Evolutionary conservation across 2,329 filamentous ascomycete genomes (phyloP).

Genomic region (Fusarium miscanthi): DNA sequence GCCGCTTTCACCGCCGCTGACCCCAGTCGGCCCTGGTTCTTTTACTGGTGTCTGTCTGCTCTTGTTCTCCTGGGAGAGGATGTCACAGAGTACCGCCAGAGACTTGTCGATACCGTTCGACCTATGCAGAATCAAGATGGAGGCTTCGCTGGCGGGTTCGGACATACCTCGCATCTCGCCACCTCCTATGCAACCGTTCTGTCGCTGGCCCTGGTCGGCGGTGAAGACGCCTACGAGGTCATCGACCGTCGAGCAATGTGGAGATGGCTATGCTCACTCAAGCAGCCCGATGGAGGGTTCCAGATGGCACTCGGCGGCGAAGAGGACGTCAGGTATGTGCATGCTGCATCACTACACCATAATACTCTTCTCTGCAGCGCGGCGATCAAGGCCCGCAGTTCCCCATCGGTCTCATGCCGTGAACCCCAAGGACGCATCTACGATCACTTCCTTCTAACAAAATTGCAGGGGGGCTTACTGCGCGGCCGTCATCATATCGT

Average conservation of each 20-base stretch:
- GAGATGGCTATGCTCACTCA: slow-evolving; percentile 88
- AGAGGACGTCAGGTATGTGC: slow-evolving; percentile 83
- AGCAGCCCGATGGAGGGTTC: slow-evolving; percentile 91
- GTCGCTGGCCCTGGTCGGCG: slow-evolving; percentile 81
- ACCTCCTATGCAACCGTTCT: slow-evolving; percentile 88
- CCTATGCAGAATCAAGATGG: slow-evolving; percentile 85
- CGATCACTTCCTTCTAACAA: slow-evolving; percentile 18
- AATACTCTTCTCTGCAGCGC: slow-evolving; percentile 5
- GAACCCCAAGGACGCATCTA: slow-evolving; percentile 3
- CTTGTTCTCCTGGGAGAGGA: slow-evolving; percentile 83
- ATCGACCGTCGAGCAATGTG: slow-evolving; percentile 89
- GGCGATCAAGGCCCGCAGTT: slow-evolving; percentile 30
- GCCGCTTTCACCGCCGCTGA: slow-evolving; percentile 79
- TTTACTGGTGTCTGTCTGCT: slow-evolving; percentile 90
- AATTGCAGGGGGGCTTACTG: slow-evolving; percentile 84
- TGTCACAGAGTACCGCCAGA: slow-evolving; percentile 71
- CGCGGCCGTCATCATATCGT: slow-evolving; percentile 83
- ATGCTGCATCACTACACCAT: slow-evolving; percentile 13
- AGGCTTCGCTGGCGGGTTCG: slow-evolving; percentile 93
- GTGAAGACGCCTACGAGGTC: slow-evolving; percentile 76
- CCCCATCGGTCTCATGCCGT: slow-evolving; percentile 16
- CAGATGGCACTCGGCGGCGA: slow-evolving; percentile 87
- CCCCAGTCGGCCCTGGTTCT: slow-evolving; percentile 90
- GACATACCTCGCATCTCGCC: slow-evolving; percentile 88
- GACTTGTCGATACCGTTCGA: slow-evolving; percentile 78